Conservation (phyloP, 2,329 filamentous ascomycete species). For the Lecanoromycetidae sp. region DNA sequence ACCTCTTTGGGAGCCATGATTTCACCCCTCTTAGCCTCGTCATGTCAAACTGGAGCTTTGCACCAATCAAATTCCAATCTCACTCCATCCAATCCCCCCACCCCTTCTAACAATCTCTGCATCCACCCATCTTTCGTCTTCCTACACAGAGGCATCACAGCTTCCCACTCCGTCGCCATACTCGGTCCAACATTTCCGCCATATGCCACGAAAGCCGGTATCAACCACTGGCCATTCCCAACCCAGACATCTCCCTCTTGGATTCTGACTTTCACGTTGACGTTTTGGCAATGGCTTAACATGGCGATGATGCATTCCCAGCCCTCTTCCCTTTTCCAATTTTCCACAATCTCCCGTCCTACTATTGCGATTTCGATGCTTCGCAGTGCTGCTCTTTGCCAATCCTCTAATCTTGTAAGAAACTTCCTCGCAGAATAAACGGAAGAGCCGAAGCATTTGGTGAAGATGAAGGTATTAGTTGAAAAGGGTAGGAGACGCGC, state of each 20-base stretch:
- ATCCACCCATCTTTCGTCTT: not conserved
- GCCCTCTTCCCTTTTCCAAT: not conserved
- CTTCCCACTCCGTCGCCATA: not conserved
- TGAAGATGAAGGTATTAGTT: constrained; percentile 3
- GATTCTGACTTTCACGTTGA: not conserved
- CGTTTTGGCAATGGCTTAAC: not conserved
- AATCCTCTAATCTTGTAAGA: not conserved
- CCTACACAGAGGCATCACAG: not conserved
- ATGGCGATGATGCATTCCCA: not conserved
- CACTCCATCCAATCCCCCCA: not conserved
- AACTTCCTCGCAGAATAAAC: not conserved
- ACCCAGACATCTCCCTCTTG: not conserved
- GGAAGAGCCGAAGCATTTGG: not conserved
- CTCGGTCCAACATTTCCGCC: not conserved
- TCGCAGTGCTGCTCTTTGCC: not conserved
- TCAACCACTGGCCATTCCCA: not conserved
- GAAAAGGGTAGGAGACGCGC: constrained; percentile 2
- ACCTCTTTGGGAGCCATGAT: too few species aligned
- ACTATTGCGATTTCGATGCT: not conserved
- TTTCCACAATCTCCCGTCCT: not conserved
- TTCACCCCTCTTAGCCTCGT: not conserved
- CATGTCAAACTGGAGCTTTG: not conserved
- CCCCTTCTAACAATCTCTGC: not conserved
- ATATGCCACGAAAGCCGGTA: too few species aligned
- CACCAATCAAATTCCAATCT: not conserved